These are phyloP conservation scores for Zygosaccharomyces sapae DNA, from an alignment of 1,139 yeast species.

Conservation along the genomic window DNA sequence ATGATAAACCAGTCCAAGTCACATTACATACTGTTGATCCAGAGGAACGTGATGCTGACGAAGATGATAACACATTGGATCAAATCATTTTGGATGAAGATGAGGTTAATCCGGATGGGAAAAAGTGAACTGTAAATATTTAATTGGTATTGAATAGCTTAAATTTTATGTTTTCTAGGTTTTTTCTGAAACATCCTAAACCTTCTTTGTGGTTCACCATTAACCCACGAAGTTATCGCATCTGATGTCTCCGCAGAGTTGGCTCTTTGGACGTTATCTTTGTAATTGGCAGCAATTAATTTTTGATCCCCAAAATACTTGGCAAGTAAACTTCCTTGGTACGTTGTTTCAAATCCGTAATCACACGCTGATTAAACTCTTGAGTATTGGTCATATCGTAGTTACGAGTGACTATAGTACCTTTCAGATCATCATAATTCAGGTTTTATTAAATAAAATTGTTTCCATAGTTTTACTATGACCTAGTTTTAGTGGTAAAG, in stretches of 20 bases:
- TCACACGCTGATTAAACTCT: conserved; percentile 55
- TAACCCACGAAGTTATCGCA: conserved; percentile 67
- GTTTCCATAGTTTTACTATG: conserved; percentile 73
- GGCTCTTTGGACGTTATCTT: conserved; percentile 46
- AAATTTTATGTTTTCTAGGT: conserved; percentile 59
- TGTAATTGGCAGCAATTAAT: conserved; percentile 46
- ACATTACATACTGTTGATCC: conserved; percentile 32
- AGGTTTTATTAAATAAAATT: conserved; percentile 66
- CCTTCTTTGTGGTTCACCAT: conserved; percentile 70
- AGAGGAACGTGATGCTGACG: conserved; percentile 31
- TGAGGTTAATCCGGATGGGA: not conserved
- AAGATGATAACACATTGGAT: conserved; percentile 14
- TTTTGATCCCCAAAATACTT: conserved; percentile 61
- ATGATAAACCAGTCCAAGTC: conserved; percentile 32
- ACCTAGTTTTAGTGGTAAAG: conserved; percentile 69
- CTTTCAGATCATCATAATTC: conserved; percentile 53
- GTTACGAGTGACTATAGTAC: conserved; percentile 61
- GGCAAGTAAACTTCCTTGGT: conserved; percentile 52
- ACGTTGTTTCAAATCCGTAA: conserved; percentile 45
- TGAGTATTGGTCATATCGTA: conserved; percentile 48
- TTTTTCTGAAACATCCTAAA: conserved; percentile 58
- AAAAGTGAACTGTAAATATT: conserved; percentile 5
- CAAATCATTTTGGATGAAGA: conserved; percentile 15
- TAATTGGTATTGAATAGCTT: conserved; percentile 5
- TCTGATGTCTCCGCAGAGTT: conserved; percentile 62